These are phyloP conservation scores for Lichtheimia ramosa DNA, from an alignment of 371 early-diverging fungal genomes.

Conservation along the genomic window DNA sequence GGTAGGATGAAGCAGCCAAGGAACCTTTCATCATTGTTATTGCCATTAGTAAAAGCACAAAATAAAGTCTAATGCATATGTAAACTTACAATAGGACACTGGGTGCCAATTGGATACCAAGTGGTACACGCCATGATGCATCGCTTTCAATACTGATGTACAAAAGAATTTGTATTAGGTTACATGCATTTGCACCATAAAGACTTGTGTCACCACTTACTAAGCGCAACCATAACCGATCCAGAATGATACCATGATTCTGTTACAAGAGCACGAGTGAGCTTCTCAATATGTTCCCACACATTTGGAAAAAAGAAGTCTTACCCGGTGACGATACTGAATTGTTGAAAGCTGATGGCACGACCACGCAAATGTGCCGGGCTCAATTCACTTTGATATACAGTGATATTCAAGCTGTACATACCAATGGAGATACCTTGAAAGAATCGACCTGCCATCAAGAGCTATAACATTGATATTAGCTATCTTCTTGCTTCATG, in stretches of 20 bases:
- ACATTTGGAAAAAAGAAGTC: neutral
- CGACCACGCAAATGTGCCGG: slow-evolving; percentile 23
- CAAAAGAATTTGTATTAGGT: slow-evolving; percentile 60
- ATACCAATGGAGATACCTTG: slow-evolving; percentile 41
- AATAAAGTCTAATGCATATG: too few relatives aligned
- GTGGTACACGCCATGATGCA: slow-evolving; percentile 39
- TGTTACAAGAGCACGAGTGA: slow-evolving; percentile 3
- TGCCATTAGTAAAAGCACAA: slow-evolving; percentile 45
- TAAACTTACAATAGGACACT: slow-evolving; percentile 34
- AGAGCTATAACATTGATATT: slow-evolving; percentile 6
- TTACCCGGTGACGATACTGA: slow-evolving; percentile 23
- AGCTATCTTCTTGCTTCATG: neutral
- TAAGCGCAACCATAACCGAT: slow-evolving; percentile 45
- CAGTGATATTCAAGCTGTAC: slow-evolving; percentile 34
- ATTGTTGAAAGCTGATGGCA: slow-evolving; percentile 21
- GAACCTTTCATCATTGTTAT: slow-evolving; percentile 60
- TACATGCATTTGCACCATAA: slow-evolving; percentile 58
- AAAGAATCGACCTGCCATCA: slow-evolving; percentile 47
- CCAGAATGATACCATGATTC: slow-evolving; percentile 49
- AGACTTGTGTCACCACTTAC: slow-evolving; percentile 15
- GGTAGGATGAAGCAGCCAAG: slow-evolving; percentile 41
- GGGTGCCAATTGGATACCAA: slow-evolving; percentile 28
- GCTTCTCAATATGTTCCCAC: too few relatives aligned
- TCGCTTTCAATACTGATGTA: slow-evolving; percentile 27
- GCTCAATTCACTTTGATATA: slow-evolving; percentile 38